Conservation (phyloP, 805 yeast genomes). For the Myxozyma geophila region DNA sequence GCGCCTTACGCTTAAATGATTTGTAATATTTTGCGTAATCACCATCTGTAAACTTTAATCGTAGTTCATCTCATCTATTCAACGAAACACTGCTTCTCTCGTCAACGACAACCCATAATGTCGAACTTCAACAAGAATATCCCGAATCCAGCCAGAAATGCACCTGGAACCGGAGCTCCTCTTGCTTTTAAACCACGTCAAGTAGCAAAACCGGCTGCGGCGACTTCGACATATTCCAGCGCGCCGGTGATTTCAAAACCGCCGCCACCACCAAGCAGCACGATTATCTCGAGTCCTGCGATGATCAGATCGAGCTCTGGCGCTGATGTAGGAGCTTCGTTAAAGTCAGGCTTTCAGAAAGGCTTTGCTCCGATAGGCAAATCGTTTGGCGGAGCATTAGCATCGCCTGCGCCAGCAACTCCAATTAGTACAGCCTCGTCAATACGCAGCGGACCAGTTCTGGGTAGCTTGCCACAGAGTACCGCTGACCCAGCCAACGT, state of each 20-base stretch:
- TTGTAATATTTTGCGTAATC: too few relatives aligned
- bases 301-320: not conserved
- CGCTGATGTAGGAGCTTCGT: not conserved
- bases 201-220: not conserved
- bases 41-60: not conserved
- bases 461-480: not conserved
- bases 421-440: not conserved
- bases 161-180: constrained; percentile 5
- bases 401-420: too few relatives aligned
- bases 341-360: constrained; percentile 4
- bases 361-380: constrained; percentile 1
- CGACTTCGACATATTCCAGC: constrained; percentile 11
- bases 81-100: not conserved
- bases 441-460: not conserved
- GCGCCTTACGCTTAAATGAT: too few relatives aligned
- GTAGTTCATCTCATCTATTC: not conserved
- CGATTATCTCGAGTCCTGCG: not conserved
- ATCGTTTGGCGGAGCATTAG: not conserved
- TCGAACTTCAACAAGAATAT: constrained; percentile 5
- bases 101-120: not conserved
- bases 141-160: constrained; percentile 7
- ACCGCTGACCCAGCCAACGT: constrained; percentile 5
- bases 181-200: constrained; percentile 11
- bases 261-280: not conserved
- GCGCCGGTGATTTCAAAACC: constrained; percentile 11